Base-by-base conservation (phyloP, 805 yeast species). In the Teunomyces cretensis region DNA sequence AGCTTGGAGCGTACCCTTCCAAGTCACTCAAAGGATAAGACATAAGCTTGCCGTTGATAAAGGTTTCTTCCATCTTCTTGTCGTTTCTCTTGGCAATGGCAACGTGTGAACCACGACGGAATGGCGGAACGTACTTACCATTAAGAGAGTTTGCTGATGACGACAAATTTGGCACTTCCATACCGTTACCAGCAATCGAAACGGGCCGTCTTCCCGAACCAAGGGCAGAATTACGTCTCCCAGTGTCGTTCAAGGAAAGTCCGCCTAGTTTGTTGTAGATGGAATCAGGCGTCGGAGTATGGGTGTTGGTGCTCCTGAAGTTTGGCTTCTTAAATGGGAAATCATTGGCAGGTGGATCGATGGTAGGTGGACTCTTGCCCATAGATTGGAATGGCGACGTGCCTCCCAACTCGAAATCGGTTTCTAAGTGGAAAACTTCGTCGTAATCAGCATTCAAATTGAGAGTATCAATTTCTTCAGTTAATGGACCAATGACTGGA, bases 111-210 rank as follows among this genome's bases (percentile, higher is more conserved):
- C 79, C 76, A 58, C 90, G 73, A 51, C 84, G 67, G 55, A 78
- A 83, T n/a, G 90, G 90, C 15, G 91, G 91, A 32, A 85, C 68
- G 54, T 85, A 84, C 57, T 80, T 83, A 2, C 86, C 86, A 31
- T 72, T 64, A 26, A 57, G 30, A 19, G 51, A 45, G 19, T 48
- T 39, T 5, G 50, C 48, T 17, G 54, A 49, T 9, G 45, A 33
- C 16, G 50, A 50, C 35, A 47, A 27, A 1, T 48, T 39, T n/a
- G 46, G 38, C 13, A 49, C 45, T 12, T 30, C 37, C 14, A 27
- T 7, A 31, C 41, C 26, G 14, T 22, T 15, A 37, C 41, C 9
- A 26, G 12, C 12, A 33, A 30, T 45, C 8, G 48, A 39, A 16
- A 28, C 17, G 3, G 50, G 52, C 17, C 43, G 30, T 16, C 36